phyloP scores from a whole-genome alignment of 192 early-diverging fungal species.

The Coemansia sp. region DNA sequence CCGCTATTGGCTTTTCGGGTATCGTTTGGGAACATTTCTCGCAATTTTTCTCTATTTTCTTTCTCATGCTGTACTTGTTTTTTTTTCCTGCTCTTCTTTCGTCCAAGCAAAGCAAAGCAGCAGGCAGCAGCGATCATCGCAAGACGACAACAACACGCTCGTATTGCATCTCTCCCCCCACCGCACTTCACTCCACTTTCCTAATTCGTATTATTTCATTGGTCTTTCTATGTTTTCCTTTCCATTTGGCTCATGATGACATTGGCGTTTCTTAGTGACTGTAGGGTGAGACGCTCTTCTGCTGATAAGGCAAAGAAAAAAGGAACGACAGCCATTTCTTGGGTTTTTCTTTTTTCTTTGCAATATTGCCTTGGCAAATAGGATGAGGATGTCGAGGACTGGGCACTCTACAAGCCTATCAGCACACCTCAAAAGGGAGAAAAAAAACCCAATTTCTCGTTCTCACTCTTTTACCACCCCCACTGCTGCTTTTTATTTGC shows the following conservation, averaged over 20 bases:
- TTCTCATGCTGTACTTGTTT: neutral
- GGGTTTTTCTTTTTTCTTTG: neutral
- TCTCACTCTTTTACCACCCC: neutral
- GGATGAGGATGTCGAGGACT: neutral
- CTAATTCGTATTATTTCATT: neutral
- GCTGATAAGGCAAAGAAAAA: no score
- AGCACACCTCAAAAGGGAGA: no score
- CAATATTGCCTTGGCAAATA: neutral
- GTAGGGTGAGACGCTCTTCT: no score
- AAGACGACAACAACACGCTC: neutral
- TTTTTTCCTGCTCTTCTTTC: neutral
- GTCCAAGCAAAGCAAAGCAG: neutral
- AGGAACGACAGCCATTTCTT: no score
- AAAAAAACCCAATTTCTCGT: no score
- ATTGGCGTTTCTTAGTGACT: no score
- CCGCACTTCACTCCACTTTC: no score
- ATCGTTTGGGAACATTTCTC: conserved; percentile 2
- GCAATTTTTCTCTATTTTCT: neutral
- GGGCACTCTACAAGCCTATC: no score
- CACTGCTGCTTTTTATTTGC: neutral
- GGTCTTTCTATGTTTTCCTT: neutral
- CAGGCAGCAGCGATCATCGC: neutral
- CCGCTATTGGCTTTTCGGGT: no score
- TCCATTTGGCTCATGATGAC: no score
- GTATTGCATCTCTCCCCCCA: neutral